Percentiles rank a stretch among this genome's conserved stretches.
Conservation (phyloP, 805 yeast genomes). For the Yarrowia yakushimensis region DNA sequence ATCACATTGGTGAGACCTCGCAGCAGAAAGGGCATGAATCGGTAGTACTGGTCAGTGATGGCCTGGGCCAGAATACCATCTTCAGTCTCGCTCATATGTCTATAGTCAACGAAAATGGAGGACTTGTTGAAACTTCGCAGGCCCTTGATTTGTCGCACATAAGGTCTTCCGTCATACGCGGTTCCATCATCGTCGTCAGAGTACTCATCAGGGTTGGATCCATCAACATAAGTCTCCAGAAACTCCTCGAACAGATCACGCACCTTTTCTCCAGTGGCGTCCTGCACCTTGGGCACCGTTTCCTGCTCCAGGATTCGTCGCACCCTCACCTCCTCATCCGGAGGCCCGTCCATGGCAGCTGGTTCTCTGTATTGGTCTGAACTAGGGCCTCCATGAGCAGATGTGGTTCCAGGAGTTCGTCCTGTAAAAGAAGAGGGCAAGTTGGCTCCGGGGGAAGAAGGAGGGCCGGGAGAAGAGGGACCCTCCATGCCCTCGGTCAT, state of each 20-base stretch:
- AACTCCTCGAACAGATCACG: slow-evolving; percentile 86
- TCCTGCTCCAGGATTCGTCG: background rate
- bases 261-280: slow-evolving; percentile 90
- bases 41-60: slow-evolving; percentile 82
- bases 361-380: slow-evolving; percentile 1
- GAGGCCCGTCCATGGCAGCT: background rate
- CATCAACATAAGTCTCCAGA: slow-evolving; percentile 59
- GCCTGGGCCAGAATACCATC: slow-evolving; percentile 83
- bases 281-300: slow-evolving; percentile 78
- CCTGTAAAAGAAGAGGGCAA: slow-evolving; percentile 13
- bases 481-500: slow-evolving; percentile 19
- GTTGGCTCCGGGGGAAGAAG: slow-evolving; percentile 20
- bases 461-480: slow-evolving; percentile 22
- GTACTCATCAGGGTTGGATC: slow-evolving; percentile 36
- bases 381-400: slow-evolving; percentile 20
- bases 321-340: slow-evolving; percentile 15
- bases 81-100: slow-evolving; percentile 69
- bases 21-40: slow-evolving; percentile 82
- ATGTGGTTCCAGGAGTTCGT: slow-evolving; percentile 11
- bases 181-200: slow-evolving; percentile 28
- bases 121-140: slow-evolving; percentile 72
- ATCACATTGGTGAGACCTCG: slow-evolving; percentile 71
- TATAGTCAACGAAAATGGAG: slow-evolving; percentile 81
- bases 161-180: slow-evolving; percentile 51
- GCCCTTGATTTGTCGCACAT: slow-evolving; percentile 74